Evolutionary conservation across 371 early-diverging fungal species (phyloP).

Genomic region (Mucor mucedo): DNA sequence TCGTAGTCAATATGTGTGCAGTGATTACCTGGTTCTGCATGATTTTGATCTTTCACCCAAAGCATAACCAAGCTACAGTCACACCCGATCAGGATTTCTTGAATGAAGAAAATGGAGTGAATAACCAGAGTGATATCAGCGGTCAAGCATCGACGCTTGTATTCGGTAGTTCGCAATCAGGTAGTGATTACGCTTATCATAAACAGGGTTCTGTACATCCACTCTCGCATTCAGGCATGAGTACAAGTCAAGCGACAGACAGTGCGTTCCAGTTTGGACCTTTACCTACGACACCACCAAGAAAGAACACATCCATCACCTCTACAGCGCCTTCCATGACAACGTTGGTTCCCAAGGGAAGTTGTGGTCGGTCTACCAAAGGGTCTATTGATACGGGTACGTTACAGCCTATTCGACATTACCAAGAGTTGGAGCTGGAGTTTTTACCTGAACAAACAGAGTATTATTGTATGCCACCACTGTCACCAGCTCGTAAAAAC

Average conservation of each 20-base stretch:
- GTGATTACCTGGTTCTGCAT: constrained; percentile 36
- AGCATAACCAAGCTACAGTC: constrained; percentile 10
- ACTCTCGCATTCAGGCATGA: constrained; percentile 15
- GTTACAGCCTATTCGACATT: constrained; percentile 3
- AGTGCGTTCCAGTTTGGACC: constrained; percentile 25
- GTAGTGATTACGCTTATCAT: constrained; percentile 16
- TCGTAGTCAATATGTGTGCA: constrained; percentile 34
- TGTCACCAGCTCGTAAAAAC: constrained; percentile 14
- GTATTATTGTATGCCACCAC: constrained; percentile 8
- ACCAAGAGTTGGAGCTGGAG: constrained; percentile 1
- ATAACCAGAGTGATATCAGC: constrained; percentile 17
- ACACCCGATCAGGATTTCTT: neutral
- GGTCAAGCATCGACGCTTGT: constrained; percentile 19
- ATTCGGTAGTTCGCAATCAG: constrained; percentile 10
- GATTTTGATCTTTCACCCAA: constrained; percentile 34
- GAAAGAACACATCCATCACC: constrained; percentile 20
- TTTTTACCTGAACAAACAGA: neutral
- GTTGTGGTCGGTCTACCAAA: neutral
- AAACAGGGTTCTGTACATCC: constrained; percentile 12
- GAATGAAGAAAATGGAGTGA: constrained; percentile 4
- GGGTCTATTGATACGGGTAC: neutral
- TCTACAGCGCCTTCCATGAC: constrained; percentile 23
- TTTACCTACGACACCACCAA: constrained; percentile 19
- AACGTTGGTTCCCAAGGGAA: constrained; percentile 9
- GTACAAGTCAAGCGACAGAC: constrained; percentile 8